Percentiles rank a stretch among this genome's conserved stretches.
phyloP scores from a whole-genome alignment of 345 rosid species.

The Arabis hirsuta region DNA sequence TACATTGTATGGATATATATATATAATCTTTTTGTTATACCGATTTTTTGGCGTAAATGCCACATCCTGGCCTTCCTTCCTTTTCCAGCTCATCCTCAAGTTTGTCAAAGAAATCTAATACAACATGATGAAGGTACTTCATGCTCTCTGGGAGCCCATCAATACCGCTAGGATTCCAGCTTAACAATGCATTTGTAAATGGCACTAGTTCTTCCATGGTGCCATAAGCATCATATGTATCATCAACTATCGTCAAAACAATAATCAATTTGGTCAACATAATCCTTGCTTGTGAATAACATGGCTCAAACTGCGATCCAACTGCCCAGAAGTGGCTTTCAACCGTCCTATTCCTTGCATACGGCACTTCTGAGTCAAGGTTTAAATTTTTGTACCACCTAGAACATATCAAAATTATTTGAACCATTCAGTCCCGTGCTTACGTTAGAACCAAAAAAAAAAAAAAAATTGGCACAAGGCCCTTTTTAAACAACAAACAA shows the following conservation, averaged over 20 bases:
- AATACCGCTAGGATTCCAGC: not conserved
- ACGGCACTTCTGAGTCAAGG: not conserved
- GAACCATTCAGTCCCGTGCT: too few relatives aligned
- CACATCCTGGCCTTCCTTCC: conserved; percentile 10
- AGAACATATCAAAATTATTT: not conserved
- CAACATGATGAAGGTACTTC: conserved; percentile 9
- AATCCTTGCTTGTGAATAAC: conserved; percentile 15
- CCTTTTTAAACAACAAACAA: too few relatives aligned
- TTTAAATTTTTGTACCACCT: conserved; percentile 20
- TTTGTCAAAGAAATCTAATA: conserved; percentile 4
- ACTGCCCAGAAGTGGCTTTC: conserved; percentile 17
- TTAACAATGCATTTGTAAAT: conserved; percentile 1
- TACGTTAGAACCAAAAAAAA: too few relatives aligned
- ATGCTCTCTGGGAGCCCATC: conserved; percentile 29
- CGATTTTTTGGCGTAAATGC: not conserved
- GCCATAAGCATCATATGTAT: conserved; percentile 38
- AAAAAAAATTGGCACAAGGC: too few relatives aligned
- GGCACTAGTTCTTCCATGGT: conserved; percentile 19
- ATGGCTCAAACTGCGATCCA: conserved; percentile 19
- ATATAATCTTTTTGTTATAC: not conserved
- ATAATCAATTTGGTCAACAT: not conserved
- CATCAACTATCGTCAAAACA: conserved; percentile 12
- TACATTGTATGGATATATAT: not conserved
- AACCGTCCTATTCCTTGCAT: conserved; percentile 14
- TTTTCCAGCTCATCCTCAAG: not conserved